Evolutionary conservation across 169 alveolate species (phyloP).

Genomic region (Perkinsus chesapeaki): DNA sequence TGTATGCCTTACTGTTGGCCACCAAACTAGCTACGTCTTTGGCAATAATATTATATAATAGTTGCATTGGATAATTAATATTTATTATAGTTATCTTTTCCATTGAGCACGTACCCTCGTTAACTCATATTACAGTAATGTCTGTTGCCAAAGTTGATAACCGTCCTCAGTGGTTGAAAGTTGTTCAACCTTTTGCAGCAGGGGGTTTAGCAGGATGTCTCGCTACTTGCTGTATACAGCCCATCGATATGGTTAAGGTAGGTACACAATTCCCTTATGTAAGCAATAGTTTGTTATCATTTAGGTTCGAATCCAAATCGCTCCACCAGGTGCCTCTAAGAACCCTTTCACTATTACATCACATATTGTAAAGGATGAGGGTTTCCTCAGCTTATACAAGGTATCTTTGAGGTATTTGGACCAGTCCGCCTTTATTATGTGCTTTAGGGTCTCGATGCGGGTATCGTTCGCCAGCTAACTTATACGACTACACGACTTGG

Average conservation of each 20-base stretch:
- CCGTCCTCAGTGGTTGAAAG: conserved; percentile 12
- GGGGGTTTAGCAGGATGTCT: conserved; percentile 78
- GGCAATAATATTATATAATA: no score
- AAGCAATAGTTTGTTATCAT: conserved; percentile 72
- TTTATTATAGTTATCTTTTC: neutral
- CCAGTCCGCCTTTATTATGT: conserved; percentile 59
- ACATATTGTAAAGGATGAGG: conserved; percentile 42
- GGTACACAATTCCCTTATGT: conserved; percentile 69
- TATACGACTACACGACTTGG: conserved; percentile 93
- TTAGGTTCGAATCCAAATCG: conserved; percentile 69
- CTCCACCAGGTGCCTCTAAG: conserved; percentile 56
- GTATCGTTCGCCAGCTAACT: conserved; percentile 78
- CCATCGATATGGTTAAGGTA: conserved; percentile 74
- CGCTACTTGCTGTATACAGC: conserved; percentile 77
- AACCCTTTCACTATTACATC: conserved; percentile 51
- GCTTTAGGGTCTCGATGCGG: conserved; percentile 90
- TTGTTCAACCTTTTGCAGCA: conserved; percentile 55
- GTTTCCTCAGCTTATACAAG: conserved; percentile 48
- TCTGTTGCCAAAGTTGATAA: neutral
- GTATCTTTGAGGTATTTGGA: conserved; percentile 30
- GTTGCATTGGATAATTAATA: no score
- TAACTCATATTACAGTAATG: neutral
- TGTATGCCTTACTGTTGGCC: no score
- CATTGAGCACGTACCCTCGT: neutral
- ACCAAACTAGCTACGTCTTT: no score